Base-by-base conservation (phyloP, 192 early-diverging fungal genomes). In the Coemansia sp. region DNA sequence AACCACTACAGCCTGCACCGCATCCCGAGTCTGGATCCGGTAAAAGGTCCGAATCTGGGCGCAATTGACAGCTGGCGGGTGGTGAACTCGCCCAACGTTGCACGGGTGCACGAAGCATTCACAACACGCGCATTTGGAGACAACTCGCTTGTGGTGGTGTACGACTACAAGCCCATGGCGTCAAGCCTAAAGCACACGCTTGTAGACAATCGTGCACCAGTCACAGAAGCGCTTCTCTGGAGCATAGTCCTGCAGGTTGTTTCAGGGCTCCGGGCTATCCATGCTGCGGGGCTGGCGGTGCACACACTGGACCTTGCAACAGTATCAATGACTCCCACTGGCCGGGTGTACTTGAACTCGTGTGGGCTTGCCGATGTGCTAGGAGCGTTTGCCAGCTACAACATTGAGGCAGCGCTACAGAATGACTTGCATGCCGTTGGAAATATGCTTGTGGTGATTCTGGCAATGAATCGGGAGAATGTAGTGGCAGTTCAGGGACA, bases 111-210 rank as follows among this genome's bases (percentile, higher is more conserved):
- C 15, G 96, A 98, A 78, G 98, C 92, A 23, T 98, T 99, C 70
- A 95, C 96, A 1, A 98, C 95, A 7, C 92, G 90, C 48, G 93
- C 93, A 3, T 98, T 98, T 88, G 95, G 94, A 15, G 96, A 98
- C 72, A 87, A 91, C 66, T 83, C 97, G n/a, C 85, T 99, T n/a
- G 88, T 98, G 10, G 87, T 99, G 70, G 95, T 98, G 6, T 96
- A 94, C 72, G 96, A 98, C 74, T 97, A 92, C 75, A 91, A 95
- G 82, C 96, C 96, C 9, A 64, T 76, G 50, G 63, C 84, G 18
- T 56, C 65, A 54, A 75, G 73, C 52, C 60, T 85, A 42, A 69
- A 57, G 53, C 53, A 42, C 64, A 52, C 50, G 3, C 49, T 78
- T 50, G 50, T 75, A 9, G 69, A 76, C 56, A 15, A 38, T 13